Evolutionary conservation across 257 asterid species (phyloP).

Genomic region (Agastache rugosa): DNA sequence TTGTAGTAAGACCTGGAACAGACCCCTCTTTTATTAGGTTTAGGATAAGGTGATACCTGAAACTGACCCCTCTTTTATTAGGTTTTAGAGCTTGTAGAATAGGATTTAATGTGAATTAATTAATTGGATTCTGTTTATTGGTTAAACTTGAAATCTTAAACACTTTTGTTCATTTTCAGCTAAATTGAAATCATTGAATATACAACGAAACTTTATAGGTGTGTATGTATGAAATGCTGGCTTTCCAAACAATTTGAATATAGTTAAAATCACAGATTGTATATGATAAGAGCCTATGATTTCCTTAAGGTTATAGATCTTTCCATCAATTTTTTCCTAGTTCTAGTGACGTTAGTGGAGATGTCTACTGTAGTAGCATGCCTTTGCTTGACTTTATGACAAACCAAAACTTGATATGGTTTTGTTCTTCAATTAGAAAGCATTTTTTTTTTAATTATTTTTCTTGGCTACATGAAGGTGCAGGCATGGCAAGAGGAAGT

Average conservation of each 20-base stretch:
- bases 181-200: background rate
- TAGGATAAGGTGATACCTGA: conserved; percentile 10
- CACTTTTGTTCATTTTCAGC: background rate
- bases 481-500: conserved; percentile 99
- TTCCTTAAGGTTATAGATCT: conserved; percentile 2
- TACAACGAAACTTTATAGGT: background rate
- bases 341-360: conserved; percentile 23
- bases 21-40: background rate
- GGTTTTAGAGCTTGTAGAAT: conserved; percentile 16
- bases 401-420: background rate
- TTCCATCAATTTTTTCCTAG: conserved; percentile 8
- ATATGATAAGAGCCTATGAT: background rate
- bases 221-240: background rate
- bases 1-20: background rate
- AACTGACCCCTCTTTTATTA: conserved; percentile 3
- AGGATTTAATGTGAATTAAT: background rate
- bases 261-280: background rate
- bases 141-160: background rate
- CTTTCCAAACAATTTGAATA: conserved; percentile 20
- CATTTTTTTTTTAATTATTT: background rate
- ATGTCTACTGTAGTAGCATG: background rate
- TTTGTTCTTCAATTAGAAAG: background rate
- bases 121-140: background rate
- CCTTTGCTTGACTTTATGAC: conserved; percentile 1
- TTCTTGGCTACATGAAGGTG: conserved; percentile 53